phyloP scores from a whole-genome alignment of 164 flowering plant species.

The Euptelea pleiosperma region DNA sequence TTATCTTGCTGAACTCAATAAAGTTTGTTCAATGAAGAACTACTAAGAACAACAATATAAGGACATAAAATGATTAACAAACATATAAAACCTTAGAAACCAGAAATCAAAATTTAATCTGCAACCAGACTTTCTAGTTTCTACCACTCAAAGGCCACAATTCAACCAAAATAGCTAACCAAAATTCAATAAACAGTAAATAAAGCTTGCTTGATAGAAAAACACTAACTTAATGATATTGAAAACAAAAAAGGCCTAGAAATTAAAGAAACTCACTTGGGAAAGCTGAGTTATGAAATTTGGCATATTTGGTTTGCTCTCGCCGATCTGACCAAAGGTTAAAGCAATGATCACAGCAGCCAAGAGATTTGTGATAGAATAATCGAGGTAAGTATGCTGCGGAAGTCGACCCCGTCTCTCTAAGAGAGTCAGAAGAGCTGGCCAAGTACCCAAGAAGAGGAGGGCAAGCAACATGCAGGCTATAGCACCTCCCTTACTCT shows the following conservation, averaged over 20 bases:
- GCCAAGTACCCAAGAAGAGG: constrained; percentile 77
- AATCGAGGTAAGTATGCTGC: constrained; percentile 85
- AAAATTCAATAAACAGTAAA: too few relatives aligned
- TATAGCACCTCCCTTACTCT: constrained; percentile 74
- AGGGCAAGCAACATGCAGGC: constrained; percentile 65
- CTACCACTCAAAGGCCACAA: too few relatives aligned
- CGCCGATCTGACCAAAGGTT: constrained; percentile 71
- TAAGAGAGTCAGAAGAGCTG: constrained; percentile 63
- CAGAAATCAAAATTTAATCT: too few relatives aligned
- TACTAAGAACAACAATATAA: too few relatives aligned
- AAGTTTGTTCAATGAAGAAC: too few relatives aligned
- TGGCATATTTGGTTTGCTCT: constrained; percentile 36
- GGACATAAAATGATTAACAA: too few relatives aligned
- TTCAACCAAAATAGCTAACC: too few relatives aligned
- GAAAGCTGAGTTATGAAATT: constrained; percentile 68
- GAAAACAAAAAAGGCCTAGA: not conserved
- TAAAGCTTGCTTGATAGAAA: too few relatives aligned
- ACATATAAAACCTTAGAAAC: too few relatives aligned
- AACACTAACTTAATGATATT: too few relatives aligned
- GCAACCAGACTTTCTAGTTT: too few relatives aligned
- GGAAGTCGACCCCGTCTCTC: constrained; percentile 84
- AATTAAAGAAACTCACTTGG: constrained; percentile 36
- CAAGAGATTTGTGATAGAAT: constrained; percentile 64
- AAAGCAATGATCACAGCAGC: constrained; percentile 76
- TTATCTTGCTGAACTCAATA: too few relatives aligned